Evolutionary conservation across 75 land plant genomes (phyloP).

Genomic region (Gnetum montanum): DNA sequence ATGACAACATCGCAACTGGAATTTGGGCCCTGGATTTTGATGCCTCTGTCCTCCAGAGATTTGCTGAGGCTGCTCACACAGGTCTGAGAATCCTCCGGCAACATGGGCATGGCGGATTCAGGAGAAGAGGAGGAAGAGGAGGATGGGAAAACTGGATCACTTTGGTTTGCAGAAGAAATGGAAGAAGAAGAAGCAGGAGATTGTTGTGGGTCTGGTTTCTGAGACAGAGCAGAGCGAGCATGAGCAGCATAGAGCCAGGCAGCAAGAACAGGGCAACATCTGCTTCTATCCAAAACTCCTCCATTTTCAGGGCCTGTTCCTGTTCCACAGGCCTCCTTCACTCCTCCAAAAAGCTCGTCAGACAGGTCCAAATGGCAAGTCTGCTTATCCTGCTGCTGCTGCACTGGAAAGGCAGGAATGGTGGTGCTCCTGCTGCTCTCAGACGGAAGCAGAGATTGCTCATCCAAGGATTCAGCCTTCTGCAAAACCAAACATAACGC

Average conservation of each 20-base stretch:
- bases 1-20: slow-evolving; percentile 54
- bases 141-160: too few relatives aligned
- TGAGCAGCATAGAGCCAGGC: slow-evolving; percentile 81
- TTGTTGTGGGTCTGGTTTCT: slow-evolving; percentile 10
- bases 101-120: slow-evolving; percentile 21
- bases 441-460: too few relatives aligned
- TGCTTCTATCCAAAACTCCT: slow-evolving; percentile 42
- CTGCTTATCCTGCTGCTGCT: slow-evolving; percentile 16
- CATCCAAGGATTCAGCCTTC: too few relatives aligned
- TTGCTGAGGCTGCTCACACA: slow-evolving; percentile 54
- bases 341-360: slow-evolving; percentile 66
- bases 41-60: slow-evolving; percentile 36
- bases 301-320: too few relatives aligned
- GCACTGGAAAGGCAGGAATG: slow-evolving; percentile 48
- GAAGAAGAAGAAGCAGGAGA: too few relatives aligned
- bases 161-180: not conserved
- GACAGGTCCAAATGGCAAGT: slow-evolving; percentile 52
- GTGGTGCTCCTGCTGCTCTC: too few relatives aligned
- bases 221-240: slow-evolving; percentile 39
- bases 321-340: slow-evolving; percentile 40
- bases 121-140: not conserved
- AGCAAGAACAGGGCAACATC: slow-evolving; percentile 80
- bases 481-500: too few relatives aligned
- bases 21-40: slow-evolving; percentile 38
- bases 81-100: slow-evolving; percentile 67